phyloP scores from a whole-genome alignment of 2,329 filamentous ascomycete species.

The Nannizziopsis barbatae region DNA sequence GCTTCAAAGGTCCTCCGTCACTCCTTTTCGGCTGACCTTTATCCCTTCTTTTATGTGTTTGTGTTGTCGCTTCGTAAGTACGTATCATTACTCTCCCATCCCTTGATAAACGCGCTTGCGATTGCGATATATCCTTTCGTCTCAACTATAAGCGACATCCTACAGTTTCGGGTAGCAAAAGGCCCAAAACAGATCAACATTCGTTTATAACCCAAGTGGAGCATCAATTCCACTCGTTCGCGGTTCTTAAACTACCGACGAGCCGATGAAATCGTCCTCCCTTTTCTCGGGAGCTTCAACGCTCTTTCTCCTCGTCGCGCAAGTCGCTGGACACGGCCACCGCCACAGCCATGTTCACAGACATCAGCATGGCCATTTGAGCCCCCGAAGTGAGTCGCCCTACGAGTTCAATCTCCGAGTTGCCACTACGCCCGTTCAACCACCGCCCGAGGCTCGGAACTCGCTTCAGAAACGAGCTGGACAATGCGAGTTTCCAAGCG shows the following conservation, averaged over 20 bases:
- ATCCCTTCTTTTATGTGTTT: background rate
- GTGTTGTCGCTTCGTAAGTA: background rate
- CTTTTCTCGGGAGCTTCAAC: slow-evolving; percentile 25
- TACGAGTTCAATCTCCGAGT: slow-evolving; percentile 8
- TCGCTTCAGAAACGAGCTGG: slow-evolving; percentile 44
- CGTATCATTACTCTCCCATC: background rate
- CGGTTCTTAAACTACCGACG: background rate
- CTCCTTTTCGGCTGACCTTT: slow-evolving; percentile 5
- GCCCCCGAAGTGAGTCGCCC: background rate
- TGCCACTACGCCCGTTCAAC: background rate
- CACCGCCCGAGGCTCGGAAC: background rate
- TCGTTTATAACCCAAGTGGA: background rate
- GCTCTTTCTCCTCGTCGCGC: slow-evolving; percentile 29
- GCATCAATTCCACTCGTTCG: background rate
- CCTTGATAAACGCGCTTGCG: too few species aligned
- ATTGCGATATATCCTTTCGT: too few species aligned
- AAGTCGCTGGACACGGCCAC: slow-evolving; percentile 21
- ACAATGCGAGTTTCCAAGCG: slow-evolving; percentile 54
- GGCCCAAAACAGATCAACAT: too few species aligned
- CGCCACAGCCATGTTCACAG: slow-evolving; percentile 13
- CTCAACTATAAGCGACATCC: too few species aligned
- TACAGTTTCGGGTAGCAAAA: too few species aligned
- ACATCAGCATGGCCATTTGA: background rate
- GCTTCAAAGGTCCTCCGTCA: background rate
- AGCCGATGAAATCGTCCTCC: slow-evolving; percentile 27